phyloP scores from a whole-genome alignment of 1,284 basidiomycete genomes.

The Cryptococcus sp. region DNA sequence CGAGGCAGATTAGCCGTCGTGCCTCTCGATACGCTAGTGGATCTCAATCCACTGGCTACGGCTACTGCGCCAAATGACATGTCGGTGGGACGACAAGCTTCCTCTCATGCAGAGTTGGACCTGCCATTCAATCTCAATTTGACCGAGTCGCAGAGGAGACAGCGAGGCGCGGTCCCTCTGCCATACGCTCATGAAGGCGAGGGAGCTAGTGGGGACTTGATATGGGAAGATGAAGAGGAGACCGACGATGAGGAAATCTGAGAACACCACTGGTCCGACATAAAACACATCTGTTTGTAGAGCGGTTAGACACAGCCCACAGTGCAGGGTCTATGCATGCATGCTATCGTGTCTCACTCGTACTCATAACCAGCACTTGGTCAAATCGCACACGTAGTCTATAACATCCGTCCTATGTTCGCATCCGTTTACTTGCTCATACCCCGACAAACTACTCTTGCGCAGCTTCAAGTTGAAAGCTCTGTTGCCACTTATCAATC shows the following conservation, averaged over 20 bases:
- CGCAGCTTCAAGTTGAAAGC: too few species aligned
- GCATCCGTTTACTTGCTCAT: too few species aligned
- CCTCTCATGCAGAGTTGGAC: conserved; percentile 62
- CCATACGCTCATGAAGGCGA: conserved; percentile 82
- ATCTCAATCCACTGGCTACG: conserved; percentile 21
- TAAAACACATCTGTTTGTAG: not conserved
- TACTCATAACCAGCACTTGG: too few species aligned
- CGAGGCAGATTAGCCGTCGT: conserved; percentile 2
- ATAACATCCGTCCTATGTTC: too few species aligned
- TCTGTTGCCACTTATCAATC: too few species aligned
- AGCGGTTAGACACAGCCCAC: not conserved
- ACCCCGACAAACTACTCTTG: too few species aligned
- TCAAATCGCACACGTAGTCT: too few species aligned
- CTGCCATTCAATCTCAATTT: conserved; percentile 78
- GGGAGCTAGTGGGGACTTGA: conserved; percentile 41
- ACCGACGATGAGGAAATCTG: conserved; percentile 30
- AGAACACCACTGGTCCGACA: not conserved
- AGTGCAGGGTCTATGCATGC: conserved; percentile 1
- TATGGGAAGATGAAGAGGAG: conserved; percentile 26
- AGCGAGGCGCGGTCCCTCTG: conserved; percentile 74
- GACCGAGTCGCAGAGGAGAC: conserved; percentile 77
- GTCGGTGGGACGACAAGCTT: conserved; percentile 5
- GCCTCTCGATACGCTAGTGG: conserved; percentile 11
- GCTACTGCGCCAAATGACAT: not conserved
- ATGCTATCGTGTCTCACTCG: not conserved